Evolutionary conservation across 1,139 yeast genomes (phyloP).

Genomic region (Sugiyamaella grinbergsii): DNA sequence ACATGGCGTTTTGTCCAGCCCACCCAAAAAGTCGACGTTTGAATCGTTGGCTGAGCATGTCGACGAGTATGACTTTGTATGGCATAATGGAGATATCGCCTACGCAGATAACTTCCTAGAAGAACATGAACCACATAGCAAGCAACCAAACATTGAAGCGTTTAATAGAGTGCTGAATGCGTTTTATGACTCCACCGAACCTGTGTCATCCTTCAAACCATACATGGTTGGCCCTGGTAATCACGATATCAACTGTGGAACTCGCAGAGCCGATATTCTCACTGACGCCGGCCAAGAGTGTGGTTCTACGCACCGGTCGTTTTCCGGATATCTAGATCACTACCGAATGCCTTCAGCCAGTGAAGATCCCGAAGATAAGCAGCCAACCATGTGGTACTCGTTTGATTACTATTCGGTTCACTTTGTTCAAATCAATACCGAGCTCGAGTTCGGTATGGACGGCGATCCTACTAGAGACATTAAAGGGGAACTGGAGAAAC

Average conservation of each 20-base stretch:
- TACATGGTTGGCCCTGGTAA: conserved; percentile 41
- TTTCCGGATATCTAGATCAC: conserved; percentile 35
- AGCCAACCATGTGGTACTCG: conserved; percentile 39
- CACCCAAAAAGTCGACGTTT: conserved; percentile 33
- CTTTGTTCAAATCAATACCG: conserved; percentile 39
- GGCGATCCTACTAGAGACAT: conserved; percentile 36
- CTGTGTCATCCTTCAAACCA: conserved; percentile 32
- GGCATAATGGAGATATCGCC: conserved; percentile 40
- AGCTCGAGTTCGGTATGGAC: conserved; percentile 38
- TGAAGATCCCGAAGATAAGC: conserved; percentile 30
- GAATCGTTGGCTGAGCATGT: conserved; percentile 31
- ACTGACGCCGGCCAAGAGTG: conserved; percentile 23
- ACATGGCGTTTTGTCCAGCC: conserved; percentile 15
- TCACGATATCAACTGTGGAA: conserved; percentile 39
- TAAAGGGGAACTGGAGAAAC: conserved; percentile 33
- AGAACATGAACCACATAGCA: conserved; percentile 28
- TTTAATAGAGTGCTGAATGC: conserved; percentile 33
- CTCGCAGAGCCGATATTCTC: conserved; percentile 29
- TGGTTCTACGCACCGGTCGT: conserved; percentile 28
- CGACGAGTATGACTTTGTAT: conserved; percentile 34
- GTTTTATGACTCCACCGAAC: conserved; percentile 35
- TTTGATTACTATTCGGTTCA: conserved; percentile 41
- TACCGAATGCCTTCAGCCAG: conserved; percentile 35
- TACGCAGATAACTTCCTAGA: conserved; percentile 40
- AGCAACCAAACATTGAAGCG: conserved; percentile 28